Percentiles rank a stretch among this genome's conserved stretches.
Conservation (phyloP, 2,329 filamentous ascomycete species). For the Pseudogymnoascus sp. region DNA sequence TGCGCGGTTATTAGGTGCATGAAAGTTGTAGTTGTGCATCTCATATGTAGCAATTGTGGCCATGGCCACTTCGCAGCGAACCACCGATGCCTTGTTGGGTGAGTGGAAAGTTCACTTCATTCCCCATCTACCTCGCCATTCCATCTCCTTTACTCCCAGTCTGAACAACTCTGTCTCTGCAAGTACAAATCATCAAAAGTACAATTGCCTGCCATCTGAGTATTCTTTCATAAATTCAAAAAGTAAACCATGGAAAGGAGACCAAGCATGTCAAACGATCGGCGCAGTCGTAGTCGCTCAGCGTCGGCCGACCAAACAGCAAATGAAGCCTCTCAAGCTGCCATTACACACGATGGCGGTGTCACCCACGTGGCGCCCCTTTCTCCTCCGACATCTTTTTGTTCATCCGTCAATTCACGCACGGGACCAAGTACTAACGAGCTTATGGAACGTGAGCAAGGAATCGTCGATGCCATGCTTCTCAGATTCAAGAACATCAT, state of each 20-base stretch:
- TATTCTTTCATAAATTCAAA: background rate
- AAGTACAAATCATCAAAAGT: background rate
- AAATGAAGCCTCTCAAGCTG: background rate
- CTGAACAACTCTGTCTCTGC: background rate
- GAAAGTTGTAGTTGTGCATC: background rate
- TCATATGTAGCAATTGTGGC: constrained; percentile 5
- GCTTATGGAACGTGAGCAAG: constrained; percentile 38
- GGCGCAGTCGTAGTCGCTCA: background rate
- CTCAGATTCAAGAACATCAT: constrained; percentile 38
- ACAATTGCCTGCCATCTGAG: background rate
- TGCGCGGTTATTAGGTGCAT: background rate
- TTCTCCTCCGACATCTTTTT: background rate
- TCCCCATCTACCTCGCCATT: background rate
- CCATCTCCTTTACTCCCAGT: background rate
- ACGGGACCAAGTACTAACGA: constrained; percentile 13
- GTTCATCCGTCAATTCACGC: background rate
- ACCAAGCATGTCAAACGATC: background rate
- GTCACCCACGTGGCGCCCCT: background rate
- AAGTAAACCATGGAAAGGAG: background rate
- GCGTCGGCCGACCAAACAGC: background rate
- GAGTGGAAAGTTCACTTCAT: constrained; percentile 1
- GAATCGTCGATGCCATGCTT: constrained; percentile 38
- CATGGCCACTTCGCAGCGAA: constrained; percentile 2
- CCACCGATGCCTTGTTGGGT: background rate
- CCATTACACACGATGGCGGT: background rate